Base-by-base conservation (phyloP, 441 rosid species). In the Populus hybrid region DNA sequence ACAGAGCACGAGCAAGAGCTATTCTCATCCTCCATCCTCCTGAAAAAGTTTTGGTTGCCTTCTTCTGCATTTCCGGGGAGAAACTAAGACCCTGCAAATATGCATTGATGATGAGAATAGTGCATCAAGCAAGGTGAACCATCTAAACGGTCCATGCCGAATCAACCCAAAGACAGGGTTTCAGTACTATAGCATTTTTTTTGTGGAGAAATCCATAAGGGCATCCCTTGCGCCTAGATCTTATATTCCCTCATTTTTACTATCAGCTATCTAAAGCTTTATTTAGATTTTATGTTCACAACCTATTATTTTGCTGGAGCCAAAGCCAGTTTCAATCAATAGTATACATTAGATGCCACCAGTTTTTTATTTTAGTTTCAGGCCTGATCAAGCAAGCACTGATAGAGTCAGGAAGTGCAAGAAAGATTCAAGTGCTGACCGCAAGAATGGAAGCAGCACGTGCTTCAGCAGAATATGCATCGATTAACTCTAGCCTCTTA, bases 11-110 rank as follows among this genome's bases (percentile, higher is more conserved):
- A 73, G 99, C 98, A 83, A 95, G 92, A 72, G 98, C 98, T 76
- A 95, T 92, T 83, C 99, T 88, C 99, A 95, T 95, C 68, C 99
- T 88, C 98, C 99, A 95, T 83, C 98, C 98, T 80, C 99, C 99
- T 80, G 99, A 94, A 84, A 95, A 94, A 7, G 93, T 77, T 85
- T 87, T 95, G 59, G 99, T 95, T 59, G 97, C 77, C 82, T 85
- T 92, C 79, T 68, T 77, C 89, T 91, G 96, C 99, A 95, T 95
- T 78, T 95, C 98, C 77, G 92, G 87, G 75, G 97, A 67, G 93
- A 95, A 95, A 87, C 98, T 94, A 77, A 95, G 93, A 75, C 99
- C 99, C 98, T 95, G 93, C 12, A 88, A 78, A 82, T 73, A 35
- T 53, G 45, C 50, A 64, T 53, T 53, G n/a, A 84, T 10, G 10